Evolutionary conservation across 106 monocot species (phyloP).

Genomic region (Dioscorea zingiberensis): DNA sequence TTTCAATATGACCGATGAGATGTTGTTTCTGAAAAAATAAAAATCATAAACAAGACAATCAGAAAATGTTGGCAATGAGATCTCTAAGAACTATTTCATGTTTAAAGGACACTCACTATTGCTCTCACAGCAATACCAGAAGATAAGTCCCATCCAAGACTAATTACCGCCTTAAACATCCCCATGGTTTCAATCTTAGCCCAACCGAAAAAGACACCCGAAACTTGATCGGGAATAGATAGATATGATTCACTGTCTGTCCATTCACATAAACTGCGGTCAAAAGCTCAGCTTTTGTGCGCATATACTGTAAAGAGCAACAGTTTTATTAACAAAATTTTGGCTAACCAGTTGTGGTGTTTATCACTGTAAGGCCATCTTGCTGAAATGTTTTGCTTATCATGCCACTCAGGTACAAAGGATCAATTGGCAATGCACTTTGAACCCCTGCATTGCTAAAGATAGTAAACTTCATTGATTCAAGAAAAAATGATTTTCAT

Average conservation of each 20-base stretch:
- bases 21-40: constrained; percentile 28
- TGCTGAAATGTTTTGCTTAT: constrained; percentile 7
- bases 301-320: too few species aligned
- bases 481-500: background rate
- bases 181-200: constrained; percentile 29
- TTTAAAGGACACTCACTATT: constrained; percentile 24
- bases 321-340: background rate
- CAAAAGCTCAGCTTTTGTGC: too few species aligned
- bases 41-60: background rate
- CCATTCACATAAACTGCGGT: background rate
- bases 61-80: background rate
- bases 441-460: constrained; percentile 39
- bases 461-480: background rate
- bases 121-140: constrained; percentile 13
- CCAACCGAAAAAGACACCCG: constrained; percentile 67
- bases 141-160: constrained; percentile 52
- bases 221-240: constrained; percentile 48
- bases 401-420: constrained; percentile 22
- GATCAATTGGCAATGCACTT: constrained; percentile 52
- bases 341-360: constrained; percentile 14
- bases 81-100: background rate
- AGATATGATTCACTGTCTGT: constrained; percentile 29
- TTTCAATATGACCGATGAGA: constrained; percentile 16
- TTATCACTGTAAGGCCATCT: constrained; percentile 5
- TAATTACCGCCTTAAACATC: constrained; percentile 31